A percentile compares a stretch with the other conserved stretches of the same genome.
These are phyloP conservation scores for Epichloe scottii DNA, from an alignment of 2,329 filamentous ascomycete genomes.

Conservation along the genomic window DNA sequence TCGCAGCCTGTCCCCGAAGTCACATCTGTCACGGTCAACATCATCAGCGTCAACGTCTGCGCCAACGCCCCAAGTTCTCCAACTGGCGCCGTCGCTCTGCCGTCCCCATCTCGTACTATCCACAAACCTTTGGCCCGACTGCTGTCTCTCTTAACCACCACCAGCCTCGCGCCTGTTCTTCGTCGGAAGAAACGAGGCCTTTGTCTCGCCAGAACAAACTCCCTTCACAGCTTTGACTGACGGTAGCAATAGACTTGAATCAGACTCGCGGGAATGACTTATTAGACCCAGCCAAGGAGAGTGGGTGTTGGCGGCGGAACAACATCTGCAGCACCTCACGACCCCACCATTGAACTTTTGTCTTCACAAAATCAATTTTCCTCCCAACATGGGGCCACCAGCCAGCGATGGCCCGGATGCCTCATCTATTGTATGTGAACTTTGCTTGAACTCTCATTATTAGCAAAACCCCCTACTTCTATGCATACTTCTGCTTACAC, in stretches of 20 bases:
- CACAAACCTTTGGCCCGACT: neutral
- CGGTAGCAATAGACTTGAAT: neutral
- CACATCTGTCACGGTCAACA: neutral
- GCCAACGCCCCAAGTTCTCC: neutral
- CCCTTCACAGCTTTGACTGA: neutral
- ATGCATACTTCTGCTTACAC: neutral
- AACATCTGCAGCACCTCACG: slow-evolving; percentile 1
- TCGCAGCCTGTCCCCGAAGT: neutral
- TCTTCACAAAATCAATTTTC: slow-evolving; percentile 13
- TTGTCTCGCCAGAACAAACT: neutral
- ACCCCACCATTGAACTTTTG: neutral
- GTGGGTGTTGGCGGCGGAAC: slow-evolving; percentile 6
- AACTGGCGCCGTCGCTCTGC: neutral
- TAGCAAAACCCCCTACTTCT: neutral
- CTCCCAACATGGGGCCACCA: slow-evolving; percentile 18
- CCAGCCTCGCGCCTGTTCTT: neutral
- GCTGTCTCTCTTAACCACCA: neutral
- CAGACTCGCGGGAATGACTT: slow-evolving; percentile 6
- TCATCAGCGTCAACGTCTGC: neutral
- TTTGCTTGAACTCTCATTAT: neutral
- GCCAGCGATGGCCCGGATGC: slow-evolving; percentile 52
- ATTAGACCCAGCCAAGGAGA: slow-evolving; percentile 4
- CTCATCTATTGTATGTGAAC: slow-evolving; percentile 56
- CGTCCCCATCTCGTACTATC: neutral
- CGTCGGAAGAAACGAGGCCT: neutral